Conservation (phyloP, 2,329 filamentous ascomycete species). For the Aaosphaeria pasadenensis region DNA sequence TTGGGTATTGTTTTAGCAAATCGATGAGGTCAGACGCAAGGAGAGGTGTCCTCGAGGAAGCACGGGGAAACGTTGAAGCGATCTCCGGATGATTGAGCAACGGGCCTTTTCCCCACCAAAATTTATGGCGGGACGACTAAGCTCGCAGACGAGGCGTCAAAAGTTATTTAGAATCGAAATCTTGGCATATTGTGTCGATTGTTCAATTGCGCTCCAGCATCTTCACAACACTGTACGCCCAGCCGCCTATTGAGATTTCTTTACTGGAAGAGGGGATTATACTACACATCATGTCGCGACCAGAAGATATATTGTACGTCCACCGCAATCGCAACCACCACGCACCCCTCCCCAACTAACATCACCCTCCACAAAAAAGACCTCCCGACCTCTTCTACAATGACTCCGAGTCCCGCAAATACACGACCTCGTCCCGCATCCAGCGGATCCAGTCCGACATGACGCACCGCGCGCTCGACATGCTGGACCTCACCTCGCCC, state of each 20-base stretch:
- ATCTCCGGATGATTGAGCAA: no score
- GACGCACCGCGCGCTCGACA: slow-evolving; percentile 88
- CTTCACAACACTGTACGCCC: neutral
- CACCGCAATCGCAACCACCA: slow-evolving; percentile 3
- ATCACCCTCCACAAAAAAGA: slow-evolving; percentile 45
- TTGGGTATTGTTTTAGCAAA: neutral
- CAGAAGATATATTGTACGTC: slow-evolving; percentile 85
- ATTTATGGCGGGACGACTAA: no score
- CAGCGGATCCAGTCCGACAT: slow-evolving; percentile 93
- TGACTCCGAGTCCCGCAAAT: slow-evolving; percentile 92
- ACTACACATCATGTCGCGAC: slow-evolving; percentile 77
- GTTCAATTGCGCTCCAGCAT: neutral
- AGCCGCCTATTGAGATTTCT: neutral
- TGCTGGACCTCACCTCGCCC: slow-evolving; percentile 75
- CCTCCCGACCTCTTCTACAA: slow-evolving; percentile 97
- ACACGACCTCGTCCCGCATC: slow-evolving; percentile 94
- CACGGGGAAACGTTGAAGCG: no score
- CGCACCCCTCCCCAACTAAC: slow-evolving; percentile 7
- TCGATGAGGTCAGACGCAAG: slow-evolving; percentile 5
- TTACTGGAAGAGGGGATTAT: neutral
- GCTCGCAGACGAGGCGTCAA: no score
- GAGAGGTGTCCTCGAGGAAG: neutral
- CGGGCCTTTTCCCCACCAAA: no score
- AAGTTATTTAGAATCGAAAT: neutral
- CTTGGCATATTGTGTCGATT: slow-evolving; percentile 1